A percentile compares a stretch with the other conserved stretches of the same genome.
These are phyloP conservation scores for Clavispora santaluciae DNA, from an alignment of 805 yeast species.

Conservation along the genomic window DNA sequence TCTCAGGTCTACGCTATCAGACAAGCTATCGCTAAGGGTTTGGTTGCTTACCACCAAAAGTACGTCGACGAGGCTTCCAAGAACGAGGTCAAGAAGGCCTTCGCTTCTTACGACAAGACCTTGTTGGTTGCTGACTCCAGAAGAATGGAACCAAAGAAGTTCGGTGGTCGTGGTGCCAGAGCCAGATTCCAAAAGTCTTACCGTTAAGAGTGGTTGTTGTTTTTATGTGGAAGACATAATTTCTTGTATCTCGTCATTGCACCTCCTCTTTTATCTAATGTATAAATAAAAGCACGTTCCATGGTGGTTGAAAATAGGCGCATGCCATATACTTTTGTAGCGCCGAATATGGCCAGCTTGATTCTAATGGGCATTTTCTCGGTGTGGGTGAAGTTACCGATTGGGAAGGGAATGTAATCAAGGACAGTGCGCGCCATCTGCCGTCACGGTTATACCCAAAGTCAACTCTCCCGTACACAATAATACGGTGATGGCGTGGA, in stretches of 20 bases:
- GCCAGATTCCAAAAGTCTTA: conserved; percentile 99
- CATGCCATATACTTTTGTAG: too few species aligned
- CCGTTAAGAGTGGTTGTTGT: conserved; percentile 62
- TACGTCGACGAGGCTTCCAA: conserved; percentile 99
- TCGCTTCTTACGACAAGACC: conserved; percentile 98
- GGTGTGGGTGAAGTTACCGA: too few species aligned
- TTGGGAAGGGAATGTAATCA: too few species aligned
- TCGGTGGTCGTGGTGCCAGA: conserved; percentile 99
- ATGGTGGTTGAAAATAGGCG: conserved; percentile 3
- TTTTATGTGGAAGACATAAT: conserved; percentile 2
- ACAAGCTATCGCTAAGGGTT: conserved; percentile 99
- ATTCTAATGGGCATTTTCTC: too few species aligned
- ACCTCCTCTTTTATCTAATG: conserved; percentile 16
- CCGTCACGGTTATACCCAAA: conserved; percentile 2
- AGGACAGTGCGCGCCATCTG: conserved; percentile 6
- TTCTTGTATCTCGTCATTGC: conserved; percentile 8
- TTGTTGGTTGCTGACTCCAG: conserved; percentile 98
- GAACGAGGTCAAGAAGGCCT: conserved; percentile 98
- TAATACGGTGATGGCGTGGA: conserved; percentile 28
- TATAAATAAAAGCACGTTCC: conserved; percentile 15
- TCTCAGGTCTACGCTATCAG: conserved; percentile 99
- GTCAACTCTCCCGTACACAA: conserved; percentile 1
- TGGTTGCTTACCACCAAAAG: conserved; percentile 99
- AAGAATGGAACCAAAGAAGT: conserved; percentile 99
- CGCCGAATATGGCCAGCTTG: too few species aligned